These are phyloP conservation scores for Penicillium polonicum DNA, from an alignment of 2,329 filamentous ascomycete species.

Conservation along the genomic window DNA sequence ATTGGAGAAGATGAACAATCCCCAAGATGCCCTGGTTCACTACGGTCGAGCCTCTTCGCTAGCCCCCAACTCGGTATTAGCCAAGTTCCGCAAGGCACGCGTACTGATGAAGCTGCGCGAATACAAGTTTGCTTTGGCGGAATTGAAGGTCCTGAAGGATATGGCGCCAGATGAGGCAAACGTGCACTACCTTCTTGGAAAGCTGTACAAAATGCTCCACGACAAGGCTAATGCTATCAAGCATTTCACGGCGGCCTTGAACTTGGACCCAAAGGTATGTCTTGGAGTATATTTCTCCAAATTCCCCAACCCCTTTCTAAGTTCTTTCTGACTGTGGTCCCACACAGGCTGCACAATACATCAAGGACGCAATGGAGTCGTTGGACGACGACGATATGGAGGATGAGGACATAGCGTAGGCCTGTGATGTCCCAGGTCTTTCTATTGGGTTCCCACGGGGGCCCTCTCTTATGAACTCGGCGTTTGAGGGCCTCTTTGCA, in stretches of 20 bases:
- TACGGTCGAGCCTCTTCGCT: slow-evolving; percentile 81
- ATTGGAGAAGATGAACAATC: slow-evolving; percentile 83
- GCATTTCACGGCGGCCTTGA: slow-evolving; percentile 91
- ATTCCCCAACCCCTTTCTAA: slow-evolving; percentile 2
- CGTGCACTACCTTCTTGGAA: slow-evolving; percentile 88
- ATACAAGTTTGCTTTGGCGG: slow-evolving; percentile 70
- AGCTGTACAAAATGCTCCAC: slow-evolving; percentile 58
- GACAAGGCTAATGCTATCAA: slow-evolving; percentile 74
- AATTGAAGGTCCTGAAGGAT: slow-evolving; percentile 85
- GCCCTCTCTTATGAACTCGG: slow-evolving; percentile 17
- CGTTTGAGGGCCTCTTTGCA: slow-evolving; percentile 23
- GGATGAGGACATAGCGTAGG: slow-evolving; percentile 50
- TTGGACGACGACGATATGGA: slow-evolving; percentile 71
- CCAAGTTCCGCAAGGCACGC: slow-evolving; percentile 89
- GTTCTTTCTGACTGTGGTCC: slow-evolving; percentile 10
- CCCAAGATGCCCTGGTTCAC: slow-evolving; percentile 72
- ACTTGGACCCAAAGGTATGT: slow-evolving; percentile 90
- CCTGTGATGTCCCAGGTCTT: slow-evolving; percentile 22
- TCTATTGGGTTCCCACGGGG: slow-evolving; percentile 15
- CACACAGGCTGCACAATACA: slow-evolving; percentile 77
- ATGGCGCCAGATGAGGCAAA: slow-evolving; percentile 92
- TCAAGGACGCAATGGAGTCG: slow-evolving; percentile 95
- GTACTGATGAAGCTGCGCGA: slow-evolving; percentile 74
- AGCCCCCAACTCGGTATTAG: slow-evolving; percentile 75
- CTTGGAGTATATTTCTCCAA: not conserved